Evolutionary conservation across 441 rosid species (phyloP).

Genomic region (Jatropha multifida): DNA sequence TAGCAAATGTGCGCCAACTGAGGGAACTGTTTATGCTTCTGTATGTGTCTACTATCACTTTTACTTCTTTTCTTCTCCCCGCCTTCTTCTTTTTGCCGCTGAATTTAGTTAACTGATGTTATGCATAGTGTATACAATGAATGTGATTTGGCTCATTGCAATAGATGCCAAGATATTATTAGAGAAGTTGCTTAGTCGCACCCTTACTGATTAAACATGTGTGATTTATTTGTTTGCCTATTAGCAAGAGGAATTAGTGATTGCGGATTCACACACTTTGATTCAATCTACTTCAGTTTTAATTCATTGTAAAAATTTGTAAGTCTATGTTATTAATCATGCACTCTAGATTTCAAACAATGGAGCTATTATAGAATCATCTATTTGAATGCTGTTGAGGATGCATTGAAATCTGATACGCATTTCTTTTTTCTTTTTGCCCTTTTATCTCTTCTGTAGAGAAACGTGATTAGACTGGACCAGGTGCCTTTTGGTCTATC

Average conservation of each 20-base stretch:
- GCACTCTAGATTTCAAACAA: not conserved
- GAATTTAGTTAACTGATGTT: not conserved
- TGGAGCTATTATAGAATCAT: not conserved
- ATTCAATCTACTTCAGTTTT: not conserved
- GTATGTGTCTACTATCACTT: slow-evolving; percentile 38
- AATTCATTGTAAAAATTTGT: not conserved
- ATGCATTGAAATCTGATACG: not conserved
- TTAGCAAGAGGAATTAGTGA: not conserved
- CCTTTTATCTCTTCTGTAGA: not conserved
- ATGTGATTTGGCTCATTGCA: not conserved
- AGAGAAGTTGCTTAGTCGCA: not conserved
- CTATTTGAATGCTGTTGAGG: not conserved
- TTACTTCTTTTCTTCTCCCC: not conserved
- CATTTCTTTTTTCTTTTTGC: not conserved
- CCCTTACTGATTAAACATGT: not conserved
- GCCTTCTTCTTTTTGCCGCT: too few species aligned
- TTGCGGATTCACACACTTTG: not conserved
- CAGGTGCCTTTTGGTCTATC: not conserved
- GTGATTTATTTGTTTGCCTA: slow-evolving; percentile 1
- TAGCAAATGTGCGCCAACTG: slow-evolving; percentile 65
- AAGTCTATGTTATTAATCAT: not conserved
- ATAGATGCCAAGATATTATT: not conserved
- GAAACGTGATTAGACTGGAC: not conserved
- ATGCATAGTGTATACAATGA: not conserved
- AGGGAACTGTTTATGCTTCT: slow-evolving; percentile 55